Evolutionary conservation across 805 yeast species (phyloP), one percentile per base, ranked within the genome.

Genomic region (Dipodascus albidus): DNA sequence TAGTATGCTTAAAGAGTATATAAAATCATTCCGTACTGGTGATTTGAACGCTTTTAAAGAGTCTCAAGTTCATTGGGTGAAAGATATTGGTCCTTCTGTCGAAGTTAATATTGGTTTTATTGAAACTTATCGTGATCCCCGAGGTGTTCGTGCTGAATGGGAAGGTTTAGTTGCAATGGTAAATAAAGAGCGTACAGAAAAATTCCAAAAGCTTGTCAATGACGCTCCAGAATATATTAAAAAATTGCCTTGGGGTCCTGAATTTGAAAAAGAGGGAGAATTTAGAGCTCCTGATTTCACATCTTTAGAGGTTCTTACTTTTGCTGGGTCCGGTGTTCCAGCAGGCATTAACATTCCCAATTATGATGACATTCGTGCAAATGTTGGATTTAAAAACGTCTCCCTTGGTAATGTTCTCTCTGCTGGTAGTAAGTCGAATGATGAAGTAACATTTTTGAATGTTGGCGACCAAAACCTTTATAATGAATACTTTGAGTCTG

Each of bases 331-430:
- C 35, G 96, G 96, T 49, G 81, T 86, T 51, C 96, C 96, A 15
- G 95, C 95, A 0, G 96, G 96, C 52, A 88, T 88, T 67, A 88
- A 88, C 64, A 85, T 88, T 58, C 96, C 96, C 55, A 88, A 88
- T 69, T 88, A 88, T 68, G 96, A 88, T 67, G 95, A 87, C 63
- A 89, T 87, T 53, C 76, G 96, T 63, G 74, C 86, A 64, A 85
- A 81, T 55, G 69, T 82, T 62, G 96, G 96, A 1, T 88, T 88
- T 73, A 88, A 88, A 66, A 88, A 88, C 61, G 96, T 88, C 27
- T 86, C 95, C 1, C 74, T 88, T 57, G 96, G 96, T 22, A 88
- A 88, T 67, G 87, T 88, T 49, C 70, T 88, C 58, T 80, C 82
- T 58, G 87, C 96, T 22, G 80, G 81, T 57, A 81, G 81, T 57